phyloP scores from a whole-genome alignment of 192 early-diverging fungal genomes.

The Podila minutissima region DNA sequence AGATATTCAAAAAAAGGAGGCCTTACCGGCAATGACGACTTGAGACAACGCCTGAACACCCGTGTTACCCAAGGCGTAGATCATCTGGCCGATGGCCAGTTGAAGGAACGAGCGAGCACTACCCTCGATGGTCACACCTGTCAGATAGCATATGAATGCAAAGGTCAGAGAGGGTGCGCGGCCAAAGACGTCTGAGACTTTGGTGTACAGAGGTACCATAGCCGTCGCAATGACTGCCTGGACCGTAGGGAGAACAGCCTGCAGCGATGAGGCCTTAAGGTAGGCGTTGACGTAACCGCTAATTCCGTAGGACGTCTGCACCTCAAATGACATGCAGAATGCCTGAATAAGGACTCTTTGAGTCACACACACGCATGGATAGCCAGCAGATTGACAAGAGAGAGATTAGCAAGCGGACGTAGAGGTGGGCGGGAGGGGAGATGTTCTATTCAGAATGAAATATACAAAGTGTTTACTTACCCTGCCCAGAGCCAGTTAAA shows the following conservation, averaged over 20 bases:
- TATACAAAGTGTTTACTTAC: not conserved
- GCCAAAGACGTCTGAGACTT: conserved; percentile 3
- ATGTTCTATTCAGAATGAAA: not conserved
- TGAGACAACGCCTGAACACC: not conserved
- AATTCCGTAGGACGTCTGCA: not conserved
- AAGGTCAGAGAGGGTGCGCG: not conserved
- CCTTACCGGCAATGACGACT: conserved; percentile 1
- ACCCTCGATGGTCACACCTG: not conserved
- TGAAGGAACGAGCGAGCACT: not conserved
- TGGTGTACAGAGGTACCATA: conserved; percentile 1
- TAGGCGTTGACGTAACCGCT: not conserved
- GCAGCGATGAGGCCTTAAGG: not conserved
- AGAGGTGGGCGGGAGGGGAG: no score
- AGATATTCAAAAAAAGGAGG: not conserved
- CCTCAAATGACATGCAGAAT: not conserved
- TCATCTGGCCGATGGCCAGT: not conserved
- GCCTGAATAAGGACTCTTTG: not conserved
- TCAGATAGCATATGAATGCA: not conserved
- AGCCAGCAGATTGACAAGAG: not conserved
- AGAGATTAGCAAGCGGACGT: no score
- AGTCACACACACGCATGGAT: not conserved
- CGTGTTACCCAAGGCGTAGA: not conserved
- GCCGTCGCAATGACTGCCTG: not conserved
- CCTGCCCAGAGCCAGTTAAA: conserved; percentile 3
- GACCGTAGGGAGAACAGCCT: not conserved